Conservation (phyloP, 1,284 basidiomycete genomes). For the Microbotryomycetes sp. region DNA sequence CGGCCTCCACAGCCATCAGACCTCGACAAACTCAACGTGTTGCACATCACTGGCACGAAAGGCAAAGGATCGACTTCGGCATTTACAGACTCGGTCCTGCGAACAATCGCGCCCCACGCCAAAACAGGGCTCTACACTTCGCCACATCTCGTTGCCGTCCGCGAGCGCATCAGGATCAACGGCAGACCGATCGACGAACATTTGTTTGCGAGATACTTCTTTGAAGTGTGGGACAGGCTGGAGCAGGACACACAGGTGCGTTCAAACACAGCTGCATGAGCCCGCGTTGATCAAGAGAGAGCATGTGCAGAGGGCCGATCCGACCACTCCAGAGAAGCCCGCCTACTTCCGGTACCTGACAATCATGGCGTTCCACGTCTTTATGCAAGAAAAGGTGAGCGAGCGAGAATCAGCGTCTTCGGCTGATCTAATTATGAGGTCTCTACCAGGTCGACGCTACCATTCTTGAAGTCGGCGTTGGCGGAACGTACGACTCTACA, state of each 20-base stretch:
- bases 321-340: slow-evolving; percentile 46
- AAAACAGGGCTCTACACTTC: slow-evolving; percentile 80
- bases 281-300: not conserved
- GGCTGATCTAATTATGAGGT: not conserved
- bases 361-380: slow-evolving; percentile 84
- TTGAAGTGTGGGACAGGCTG: slow-evolving; percentile 89
- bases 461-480: slow-evolving; percentile 93
- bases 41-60: slow-evolving; percentile 98
- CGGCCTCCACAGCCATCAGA: slow-evolving; percentile 55
- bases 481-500: slow-evolving; percentile 90
- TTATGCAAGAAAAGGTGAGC: slow-evolving; percentile 61
- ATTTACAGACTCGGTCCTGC: slow-evolving; percentile 49
- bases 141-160: slow-evolving; percentile 89
- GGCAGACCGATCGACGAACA: slow-evolving; percentile 82
- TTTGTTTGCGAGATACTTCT: slow-evolving; percentile 84
- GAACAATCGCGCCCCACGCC: slow-evolving; percentile 24
- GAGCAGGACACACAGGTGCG: slow-evolving; percentile 57
- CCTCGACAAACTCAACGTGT: slow-evolving; percentile 80
- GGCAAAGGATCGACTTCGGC: slow-evolving; percentile 97
- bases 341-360: slow-evolving; percentile 94
- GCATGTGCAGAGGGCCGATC: not conserved
- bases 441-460: slow-evolving; percentile 64
- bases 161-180: slow-evolving; percentile 92
- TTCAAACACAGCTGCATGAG: not conserved
- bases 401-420: too few relatives aligned